phyloP scores from a whole-genome alignment of 768 basidiomycete species.

The Rhodotorula babjevae region DNA sequence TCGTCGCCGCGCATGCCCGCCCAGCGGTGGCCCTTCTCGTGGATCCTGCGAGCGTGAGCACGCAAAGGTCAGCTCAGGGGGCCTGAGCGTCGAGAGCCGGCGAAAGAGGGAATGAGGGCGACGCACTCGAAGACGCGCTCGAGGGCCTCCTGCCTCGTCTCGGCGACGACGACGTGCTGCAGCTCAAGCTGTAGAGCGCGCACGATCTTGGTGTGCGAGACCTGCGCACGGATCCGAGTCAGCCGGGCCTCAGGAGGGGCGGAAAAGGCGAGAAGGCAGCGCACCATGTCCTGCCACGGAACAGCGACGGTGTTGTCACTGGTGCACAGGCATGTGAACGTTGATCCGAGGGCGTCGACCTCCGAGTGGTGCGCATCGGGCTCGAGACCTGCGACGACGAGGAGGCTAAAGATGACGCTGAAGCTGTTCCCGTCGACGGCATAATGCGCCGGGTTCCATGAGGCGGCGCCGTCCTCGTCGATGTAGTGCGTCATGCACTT shows the following conservation, averaged over 20 bases:
- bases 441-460: neutral
- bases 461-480: neutral
- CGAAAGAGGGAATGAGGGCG: neutral
- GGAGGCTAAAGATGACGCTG: neutral
- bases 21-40: neutral
- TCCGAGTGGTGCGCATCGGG: neutral
- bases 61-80: neutral
- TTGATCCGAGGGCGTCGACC: neutral
- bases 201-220: neutral
- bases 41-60: neutral
- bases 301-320: neutral
- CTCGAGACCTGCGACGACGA: neutral
- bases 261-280: no score
- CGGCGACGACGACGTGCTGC: neutral
- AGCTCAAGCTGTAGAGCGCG: no score
- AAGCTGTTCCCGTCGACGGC: rapidly evolving
- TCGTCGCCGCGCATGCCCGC: no score
- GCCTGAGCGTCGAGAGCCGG: no score
- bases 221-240: neutral
- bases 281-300: neutral
- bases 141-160: neutral
- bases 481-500: neutral
- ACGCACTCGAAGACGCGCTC: neutral
- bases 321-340: neutral
- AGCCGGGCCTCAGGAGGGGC: no score